A percentile compares a stretch with the other conserved stretches of the same genome.
Conservation (phyloP, 495 filamentous ascomycete genomes). For the Sphaerosporella brunnea region DNA sequence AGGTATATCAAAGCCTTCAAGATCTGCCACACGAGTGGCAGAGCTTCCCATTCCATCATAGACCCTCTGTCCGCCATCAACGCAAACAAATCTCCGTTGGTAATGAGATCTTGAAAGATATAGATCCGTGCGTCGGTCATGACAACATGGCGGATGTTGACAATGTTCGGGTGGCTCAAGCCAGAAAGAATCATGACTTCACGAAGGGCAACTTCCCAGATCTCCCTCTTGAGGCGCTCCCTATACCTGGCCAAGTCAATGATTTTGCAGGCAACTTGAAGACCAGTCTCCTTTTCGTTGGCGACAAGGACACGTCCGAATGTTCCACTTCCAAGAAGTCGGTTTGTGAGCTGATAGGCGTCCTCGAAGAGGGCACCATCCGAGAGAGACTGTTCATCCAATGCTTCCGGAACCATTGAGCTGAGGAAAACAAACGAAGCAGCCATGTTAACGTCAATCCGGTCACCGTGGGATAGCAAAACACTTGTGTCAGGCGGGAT, state of each 20-base stretch:
- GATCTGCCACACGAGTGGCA: constrained; percentile 40
- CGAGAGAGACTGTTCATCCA: constrained; percentile 7
- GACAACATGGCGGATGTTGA: constrained; percentile 31
- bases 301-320: constrained; percentile 37
- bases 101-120: constrained; percentile 39
- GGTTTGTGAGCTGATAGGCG: constrained; percentile 29
- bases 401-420: neutral
- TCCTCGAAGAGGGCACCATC: constrained; percentile 7
- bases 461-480: constrained; percentile 33
- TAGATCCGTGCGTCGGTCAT: constrained; percentile 30
- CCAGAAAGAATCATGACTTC: constrained; percentile 28
- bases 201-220: constrained; percentile 12
- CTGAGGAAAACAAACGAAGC: constrained; percentile 13
- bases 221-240: constrained; percentile 8
- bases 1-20: constrained; percentile 43
- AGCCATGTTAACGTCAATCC: constrained; percentile 21
- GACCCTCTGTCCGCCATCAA: constrained; percentile 34
- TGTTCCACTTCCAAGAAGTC: constrained; percentile 34
- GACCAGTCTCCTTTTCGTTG: constrained; percentile 23
- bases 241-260: constrained; percentile 23
- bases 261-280: constrained; percentile 39
- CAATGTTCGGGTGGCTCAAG: constrained; percentile 33
- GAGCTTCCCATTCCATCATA: constrained; percentile 36
- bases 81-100: constrained; percentile 48
- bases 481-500: constrained; percentile 29